Conservation (phyloP, 768 basidiomycete genomes). For the Neoboletus magnificus region DNA sequence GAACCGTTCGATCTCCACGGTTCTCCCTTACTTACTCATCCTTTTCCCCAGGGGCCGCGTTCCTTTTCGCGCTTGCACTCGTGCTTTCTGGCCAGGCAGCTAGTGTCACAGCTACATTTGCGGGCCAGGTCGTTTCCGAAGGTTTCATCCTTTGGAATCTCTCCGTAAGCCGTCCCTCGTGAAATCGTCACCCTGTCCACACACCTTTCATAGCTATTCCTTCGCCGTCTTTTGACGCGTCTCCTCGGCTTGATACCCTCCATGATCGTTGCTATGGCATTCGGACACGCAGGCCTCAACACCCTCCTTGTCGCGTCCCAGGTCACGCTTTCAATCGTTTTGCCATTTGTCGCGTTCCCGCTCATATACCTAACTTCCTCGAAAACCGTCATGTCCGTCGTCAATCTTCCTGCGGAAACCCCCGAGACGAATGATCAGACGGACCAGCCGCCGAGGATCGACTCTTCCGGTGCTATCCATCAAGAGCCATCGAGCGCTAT, state of each 20-base stretch:
- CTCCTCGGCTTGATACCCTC: slow-evolving; percentile 45
- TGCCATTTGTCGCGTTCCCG: slow-evolving; percentile 45
- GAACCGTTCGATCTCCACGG: neutral
- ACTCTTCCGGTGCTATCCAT: slow-evolving; percentile 13
- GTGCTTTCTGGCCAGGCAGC: slow-evolving; percentile 49
- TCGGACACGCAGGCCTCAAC: slow-evolving; percentile 43
- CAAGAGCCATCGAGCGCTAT: neutral
- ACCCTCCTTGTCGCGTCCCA: slow-evolving; percentile 48
- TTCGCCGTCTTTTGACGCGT: slow-evolving; percentile 44
- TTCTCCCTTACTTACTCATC: neutral
- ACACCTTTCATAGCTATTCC: slow-evolving; percentile 19
- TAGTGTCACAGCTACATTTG: slow-evolving; percentile 45
- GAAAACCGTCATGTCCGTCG: slow-evolving; percentile 30
- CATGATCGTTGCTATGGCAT: slow-evolving; percentile 40
- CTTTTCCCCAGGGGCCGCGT: slow-evolving; percentile 22
- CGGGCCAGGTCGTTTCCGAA: slow-evolving; percentile 48
- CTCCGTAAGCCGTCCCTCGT: slow-evolving; percentile 21
- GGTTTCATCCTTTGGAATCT: slow-evolving; percentile 49
- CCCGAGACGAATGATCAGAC: neutral
- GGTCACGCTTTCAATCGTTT: slow-evolving; percentile 43
- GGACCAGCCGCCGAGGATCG: neutral
- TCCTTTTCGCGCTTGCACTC: slow-evolving; percentile 47
- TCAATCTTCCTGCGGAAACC: neutral
- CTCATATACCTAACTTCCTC: slow-evolving; percentile 39
- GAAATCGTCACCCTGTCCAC: neutral